These are phyloP conservation scores for Flueggea neowawraea DNA, from an alignment of 441 rosid species.

Conservation along the genomic window DNA sequence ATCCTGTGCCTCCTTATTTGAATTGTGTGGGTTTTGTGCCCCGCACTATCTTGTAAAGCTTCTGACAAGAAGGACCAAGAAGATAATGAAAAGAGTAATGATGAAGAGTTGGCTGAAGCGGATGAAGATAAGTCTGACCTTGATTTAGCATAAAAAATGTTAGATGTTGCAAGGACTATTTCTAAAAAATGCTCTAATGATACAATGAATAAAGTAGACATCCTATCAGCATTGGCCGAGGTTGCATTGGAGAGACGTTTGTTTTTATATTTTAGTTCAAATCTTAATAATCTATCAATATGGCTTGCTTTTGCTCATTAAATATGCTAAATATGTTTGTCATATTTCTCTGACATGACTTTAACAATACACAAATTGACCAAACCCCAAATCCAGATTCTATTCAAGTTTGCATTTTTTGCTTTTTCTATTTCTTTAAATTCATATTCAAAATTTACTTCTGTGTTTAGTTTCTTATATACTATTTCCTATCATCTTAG, in stretches of 20 bases:
- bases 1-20: too few species aligned
- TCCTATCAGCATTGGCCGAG: constrained; percentile 77
- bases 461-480: too few species aligned
- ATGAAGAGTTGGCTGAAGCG: constrained; percentile 58
- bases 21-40: too few species aligned
- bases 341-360: constrained; percentile 12
- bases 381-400: constrained; percentile 11
- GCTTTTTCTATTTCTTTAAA: not conserved
- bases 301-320: not conserved
- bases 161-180: constrained; percentile 89
- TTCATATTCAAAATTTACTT: too few species aligned
- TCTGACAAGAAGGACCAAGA: constrained; percentile 42
- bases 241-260: constrained; percentile 88
- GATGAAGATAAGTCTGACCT: constrained; percentile 95
- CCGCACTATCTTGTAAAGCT: constrained; percentile 21
- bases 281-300: not conserved
- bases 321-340: too few species aligned
- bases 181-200: constrained; percentile 60
- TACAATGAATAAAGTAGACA: constrained; percentile 80
- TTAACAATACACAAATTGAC: constrained; percentile 26
- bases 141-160: constrained; percentile 88
- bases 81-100: constrained; percentile 45
- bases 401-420: constrained; percentile 23
- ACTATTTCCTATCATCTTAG: too few species aligned
- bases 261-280: constrained; percentile 12